Evolutionary conservation across 441 rosid genomes (phyloP).

Genomic region (Populus trichocarpa): DNA sequence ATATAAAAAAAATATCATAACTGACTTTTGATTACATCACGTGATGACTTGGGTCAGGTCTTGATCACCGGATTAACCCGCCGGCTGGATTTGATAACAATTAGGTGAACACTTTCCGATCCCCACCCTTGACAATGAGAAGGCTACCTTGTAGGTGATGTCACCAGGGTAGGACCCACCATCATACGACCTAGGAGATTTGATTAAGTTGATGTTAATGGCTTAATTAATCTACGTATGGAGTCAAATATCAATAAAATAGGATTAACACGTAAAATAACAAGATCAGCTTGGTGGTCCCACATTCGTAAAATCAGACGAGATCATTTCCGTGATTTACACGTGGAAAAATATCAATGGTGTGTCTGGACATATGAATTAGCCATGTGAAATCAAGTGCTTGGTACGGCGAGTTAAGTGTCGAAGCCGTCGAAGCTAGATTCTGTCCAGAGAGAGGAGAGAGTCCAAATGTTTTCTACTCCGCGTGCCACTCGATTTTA

Average conservation of each 20-base stretch:
- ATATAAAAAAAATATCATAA: too few relatives aligned
- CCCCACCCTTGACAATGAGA: neutral
- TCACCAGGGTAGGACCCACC: neutral
- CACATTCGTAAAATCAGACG: neutral
- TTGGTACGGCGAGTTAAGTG: conserved; percentile 31
- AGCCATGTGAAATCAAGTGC: conserved; percentile 3
- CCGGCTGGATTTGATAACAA: neutral
- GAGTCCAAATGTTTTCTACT: neutral
- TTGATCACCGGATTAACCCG: neutral
- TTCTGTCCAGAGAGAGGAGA: neutral
- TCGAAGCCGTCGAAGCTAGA: conserved; percentile 35
- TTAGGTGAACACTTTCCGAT: neutral
- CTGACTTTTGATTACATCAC: neutral
- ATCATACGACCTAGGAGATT: neutral
- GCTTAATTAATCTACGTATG: neutral
- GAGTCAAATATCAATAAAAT: neutral
- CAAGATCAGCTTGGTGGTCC: neutral
- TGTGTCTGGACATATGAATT: neutral
- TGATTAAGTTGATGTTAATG: neutral
- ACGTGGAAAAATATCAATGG: neutral
- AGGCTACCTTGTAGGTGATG: neutral
- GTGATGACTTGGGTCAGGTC: neutral
- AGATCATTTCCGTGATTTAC: neutral
- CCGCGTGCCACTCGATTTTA: conserved; percentile 56
- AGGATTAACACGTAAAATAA: neutral